Base-by-base conservation (phyloP, 1,284 basidiomycete genomes). In the Cystobasidium pallidum region DNA sequence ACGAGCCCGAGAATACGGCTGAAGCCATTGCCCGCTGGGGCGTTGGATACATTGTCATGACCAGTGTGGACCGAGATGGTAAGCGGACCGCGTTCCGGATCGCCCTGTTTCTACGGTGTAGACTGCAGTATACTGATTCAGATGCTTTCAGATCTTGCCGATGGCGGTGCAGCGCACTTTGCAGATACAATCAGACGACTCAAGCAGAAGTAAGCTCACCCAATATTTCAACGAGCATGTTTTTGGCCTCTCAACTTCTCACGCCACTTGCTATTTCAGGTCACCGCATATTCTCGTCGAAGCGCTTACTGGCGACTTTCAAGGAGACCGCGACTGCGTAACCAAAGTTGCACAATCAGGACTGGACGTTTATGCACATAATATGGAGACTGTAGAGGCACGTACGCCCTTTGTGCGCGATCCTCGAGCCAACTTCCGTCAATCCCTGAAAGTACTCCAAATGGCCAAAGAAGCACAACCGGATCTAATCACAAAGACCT, bases 21-120 rank as follows among this genome's bases (percentile, higher is more conserved):
- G 95, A 99, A 83, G 96, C 96, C 41, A 96, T 99, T 78, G 91
- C 90, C 76, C 88, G 95, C 66, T 99, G 96, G 96, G 95, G 95
- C 1, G 83, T 99, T 55, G 96, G 96, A 0, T 99, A 99, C 81
- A 97, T 99, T 74, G 96, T 99, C 2, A 83, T 99, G 73, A 99
- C 96, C 0, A 94, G 88, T 77, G 96, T 99, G 4, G 94, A 99
- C 81, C 86, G 96, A 75, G 96, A 99, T 83, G 94, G 92, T 92
- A 78, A 70, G 86, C 80, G 6, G 45, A 28, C 47, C 13, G 36
- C 13, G 26, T n/a, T n/a, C n/a, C n/a, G n/a, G n/a, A n/a, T n/a
- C n/a, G n/a, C n/a, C 49, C 3, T 47, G 19, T 28, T 34, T 45
- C 13, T 26, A 28, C 11, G n/a, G n/a, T 64, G 30, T 8, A 43